These are phyloP conservation scores for Gossypium aridum DNA, from an alignment of 441 rosid genomes.

Conservation along the genomic window DNA sequence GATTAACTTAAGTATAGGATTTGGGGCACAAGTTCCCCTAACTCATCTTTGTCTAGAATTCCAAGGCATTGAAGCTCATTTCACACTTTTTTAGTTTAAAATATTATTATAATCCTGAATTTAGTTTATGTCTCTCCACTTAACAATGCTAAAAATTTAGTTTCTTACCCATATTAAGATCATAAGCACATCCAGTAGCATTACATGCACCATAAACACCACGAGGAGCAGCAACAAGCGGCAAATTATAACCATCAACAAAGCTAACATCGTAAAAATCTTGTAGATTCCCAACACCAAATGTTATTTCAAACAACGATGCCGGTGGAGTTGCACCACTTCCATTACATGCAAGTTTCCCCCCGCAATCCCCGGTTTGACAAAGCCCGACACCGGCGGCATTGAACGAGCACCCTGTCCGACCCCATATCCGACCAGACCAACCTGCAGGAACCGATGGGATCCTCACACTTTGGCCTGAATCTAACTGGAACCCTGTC, in stretches of 20 bases:
- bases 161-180: conserved; percentile 49
- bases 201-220: conserved; percentile 49
- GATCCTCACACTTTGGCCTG: conserved; percentile 2
- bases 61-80: no score
- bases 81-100: no score
- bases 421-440: conserved; percentile 77
- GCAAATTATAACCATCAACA: conserved; percentile 68
- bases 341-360: conserved; percentile 53
- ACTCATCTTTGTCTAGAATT: no score
- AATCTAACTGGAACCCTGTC: background rate
- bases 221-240: conserved; percentile 48
- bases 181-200: conserved; percentile 53
- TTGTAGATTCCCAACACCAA: conserved; percentile 33
- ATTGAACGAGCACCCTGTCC: conserved; percentile 62
- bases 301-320: conserved; percentile 60
- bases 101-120: no score
- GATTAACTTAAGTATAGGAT: no score
- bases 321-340: conserved; percentile 57
- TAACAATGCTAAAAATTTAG: background rate
- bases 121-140: no score
- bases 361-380: conserved; percentile 60
- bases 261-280: conserved; percentile 64
- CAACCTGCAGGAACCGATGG: conserved; percentile 44
- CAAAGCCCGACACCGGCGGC: conserved; percentile 45
- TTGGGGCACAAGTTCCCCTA: no score